Evolutionary conservation across 148 eudicot genomes (phyloP).

Genomic region (Camellia sinensis): DNA sequence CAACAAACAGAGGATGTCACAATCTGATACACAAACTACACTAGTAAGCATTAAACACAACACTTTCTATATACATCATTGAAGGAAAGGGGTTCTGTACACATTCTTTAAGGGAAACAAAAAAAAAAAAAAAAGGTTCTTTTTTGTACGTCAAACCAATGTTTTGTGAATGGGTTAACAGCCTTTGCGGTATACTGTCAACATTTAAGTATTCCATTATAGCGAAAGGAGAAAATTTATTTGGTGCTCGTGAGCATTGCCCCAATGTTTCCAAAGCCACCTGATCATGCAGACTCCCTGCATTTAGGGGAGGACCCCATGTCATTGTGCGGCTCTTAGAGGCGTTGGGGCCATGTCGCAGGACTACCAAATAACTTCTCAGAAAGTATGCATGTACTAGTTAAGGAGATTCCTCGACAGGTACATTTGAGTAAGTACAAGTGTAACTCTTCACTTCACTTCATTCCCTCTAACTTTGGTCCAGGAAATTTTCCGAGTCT

Average conservation of each 20-base stretch:
- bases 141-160: no score
- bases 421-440: conserved; percentile 48
- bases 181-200: no score
- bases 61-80: neutral
- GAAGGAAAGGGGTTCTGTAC: neutral
- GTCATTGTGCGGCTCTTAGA: no score
- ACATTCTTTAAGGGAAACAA: neutral
- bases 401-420: conserved; percentile 44
- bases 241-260: no score
- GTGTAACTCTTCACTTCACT: conserved; percentile 39
- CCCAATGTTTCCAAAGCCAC: no score
- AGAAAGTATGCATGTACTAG: neutral
- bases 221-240: neutral
- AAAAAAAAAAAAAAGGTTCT: neutral
- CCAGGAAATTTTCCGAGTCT: conserved; percentile 74
- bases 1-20: no score
- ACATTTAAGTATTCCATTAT: neutral
- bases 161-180: no score
- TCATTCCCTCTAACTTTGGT: conserved; percentile 44
- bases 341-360: no score
- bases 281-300: no score
- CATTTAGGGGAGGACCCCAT: no score
- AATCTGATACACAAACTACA: no score
- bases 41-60: neutral
- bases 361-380: no score